These are phyloP conservation scores for Carallia brachiata DNA, from an alignment of 345 rosid species.

Conservation along the genomic window DNA sequence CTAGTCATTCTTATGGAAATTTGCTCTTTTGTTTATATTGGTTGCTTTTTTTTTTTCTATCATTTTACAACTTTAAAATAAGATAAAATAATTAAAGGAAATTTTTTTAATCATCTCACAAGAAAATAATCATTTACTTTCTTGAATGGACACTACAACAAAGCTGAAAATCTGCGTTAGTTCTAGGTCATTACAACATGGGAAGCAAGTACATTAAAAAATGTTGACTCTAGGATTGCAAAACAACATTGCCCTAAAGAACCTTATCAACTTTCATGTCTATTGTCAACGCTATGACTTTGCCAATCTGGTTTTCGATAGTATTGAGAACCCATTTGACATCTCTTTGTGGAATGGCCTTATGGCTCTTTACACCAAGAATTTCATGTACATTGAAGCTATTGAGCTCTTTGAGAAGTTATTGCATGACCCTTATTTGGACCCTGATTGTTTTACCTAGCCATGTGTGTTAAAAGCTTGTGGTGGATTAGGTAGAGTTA, in stretches of 20 bases:
- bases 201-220: slow-evolving; percentile 58
- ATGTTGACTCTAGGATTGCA: slow-evolving; percentile 44
- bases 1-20: too few species aligned
- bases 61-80: too few species aligned
- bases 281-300: slow-evolving; percentile 38
- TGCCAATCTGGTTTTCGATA: slow-evolving; percentile 44
- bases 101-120: too few species aligned
- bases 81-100: too few species aligned
- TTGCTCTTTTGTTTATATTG: too few species aligned
- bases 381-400: slow-evolving; percentile 49
- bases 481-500: slow-evolving; percentile 45
- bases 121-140: too few species aligned
- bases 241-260: slow-evolving; percentile 42
- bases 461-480: slow-evolving; percentile 64
- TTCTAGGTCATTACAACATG: slow-evolving; percentile 32
- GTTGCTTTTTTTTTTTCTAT: neutral
- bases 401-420: slow-evolving; percentile 44
- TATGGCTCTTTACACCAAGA: slow-evolving; percentile 51
- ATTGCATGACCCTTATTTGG: slow-evolving; percentile 33
- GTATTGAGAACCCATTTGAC: slow-evolving; percentile 33
- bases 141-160: slow-evolving; percentile 27
- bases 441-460: slow-evolving; percentile 57
- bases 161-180: slow-evolving; percentile 34
- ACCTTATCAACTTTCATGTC: slow-evolving; percentile 56
- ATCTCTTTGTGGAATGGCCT: slow-evolving; percentile 63